Percentiles rank a stretch among this genome's conserved stretches.
These are phyloP conservation scores for Neostapfia colusana DNA, from an alignment of 176 grass and related monocot genomes.

Conservation along the genomic window DNA sequence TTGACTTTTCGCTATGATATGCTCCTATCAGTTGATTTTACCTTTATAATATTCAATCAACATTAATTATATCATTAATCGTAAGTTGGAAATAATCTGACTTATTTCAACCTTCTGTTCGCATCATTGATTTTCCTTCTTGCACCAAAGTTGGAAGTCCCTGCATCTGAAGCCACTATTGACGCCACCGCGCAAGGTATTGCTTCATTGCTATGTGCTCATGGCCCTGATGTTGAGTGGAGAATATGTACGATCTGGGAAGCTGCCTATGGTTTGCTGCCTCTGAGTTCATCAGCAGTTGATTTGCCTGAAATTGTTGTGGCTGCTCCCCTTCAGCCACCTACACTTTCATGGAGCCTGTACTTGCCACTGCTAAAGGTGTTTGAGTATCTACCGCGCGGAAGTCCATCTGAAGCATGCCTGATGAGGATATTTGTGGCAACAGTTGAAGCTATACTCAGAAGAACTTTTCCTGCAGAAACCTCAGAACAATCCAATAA, in stretches of 20 bases:
- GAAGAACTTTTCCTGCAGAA: constrained; percentile 85
- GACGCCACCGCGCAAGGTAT: constrained; percentile 99
- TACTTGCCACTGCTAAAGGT: constrained; percentile 94
- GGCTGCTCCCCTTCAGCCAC: constrained; percentile 87
- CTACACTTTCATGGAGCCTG: constrained; percentile 91
- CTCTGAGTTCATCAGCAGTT: constrained; percentile 91
- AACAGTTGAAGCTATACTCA: constrained; percentile 95
- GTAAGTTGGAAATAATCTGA: constrained; percentile 19
- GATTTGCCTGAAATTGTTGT: constrained; percentile 98
- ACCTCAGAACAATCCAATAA: constrained; percentile 56
- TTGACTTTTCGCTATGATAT: neutral
- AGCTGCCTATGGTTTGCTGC: constrained; percentile 95
- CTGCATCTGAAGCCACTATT: constrained; percentile 86
- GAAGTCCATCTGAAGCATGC: constrained; percentile 97
- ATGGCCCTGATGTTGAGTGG: constrained; percentile 99
- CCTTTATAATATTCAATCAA: constrained; percentile 3
- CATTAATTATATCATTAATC: neutral
- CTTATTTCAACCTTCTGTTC: constrained; percentile 24
- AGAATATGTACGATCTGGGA: constrained; percentile 99
- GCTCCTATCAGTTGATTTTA: constrained; percentile 3
- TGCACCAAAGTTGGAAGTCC: constrained; percentile 68
- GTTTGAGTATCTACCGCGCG: constrained; percentile 89
- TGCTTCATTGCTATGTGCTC: constrained; percentile 91
- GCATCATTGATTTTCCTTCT: constrained; percentile 13
- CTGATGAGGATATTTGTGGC: constrained; percentile 99